Evolutionary conservation across 805 yeast species (phyloP).

Genomic region (Brettanomyces nanus): DNA sequence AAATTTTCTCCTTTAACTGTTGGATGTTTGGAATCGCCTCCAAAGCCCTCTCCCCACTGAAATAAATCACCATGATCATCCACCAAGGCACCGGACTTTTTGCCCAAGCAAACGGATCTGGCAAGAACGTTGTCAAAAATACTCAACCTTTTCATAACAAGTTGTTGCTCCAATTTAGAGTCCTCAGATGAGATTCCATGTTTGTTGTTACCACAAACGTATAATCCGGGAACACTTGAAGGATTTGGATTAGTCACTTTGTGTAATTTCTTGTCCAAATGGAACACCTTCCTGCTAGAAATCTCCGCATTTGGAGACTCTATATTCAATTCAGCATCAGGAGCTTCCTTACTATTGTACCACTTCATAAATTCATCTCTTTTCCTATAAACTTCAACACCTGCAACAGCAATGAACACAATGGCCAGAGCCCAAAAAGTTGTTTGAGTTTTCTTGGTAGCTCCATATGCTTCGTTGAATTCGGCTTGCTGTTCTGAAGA

Average conservation of each 20-base stretch:
- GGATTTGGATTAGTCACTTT: conserved; percentile 28
- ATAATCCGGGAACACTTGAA: conserved; percentile 47
- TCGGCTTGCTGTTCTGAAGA: not conserved
- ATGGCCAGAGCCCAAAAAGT: not conserved
- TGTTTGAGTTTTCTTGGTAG: not conserved
- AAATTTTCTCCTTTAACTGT: conserved; percentile 43
- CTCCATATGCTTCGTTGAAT: not conserved
- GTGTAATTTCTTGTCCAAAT: conserved; percentile 12
- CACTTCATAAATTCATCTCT: not conserved
- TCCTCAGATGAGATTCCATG: conserved; percentile 26
- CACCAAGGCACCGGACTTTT: conserved; percentile 47
- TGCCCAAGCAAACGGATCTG: conserved; percentile 46
- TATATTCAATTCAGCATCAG: not conserved
- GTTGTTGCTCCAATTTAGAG: conserved; percentile 25
- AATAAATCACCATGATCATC: conserved; percentile 63
- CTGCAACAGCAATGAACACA: not conserved
- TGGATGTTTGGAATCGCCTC: conserved; percentile 18
- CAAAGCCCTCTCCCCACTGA: conserved; percentile 53
- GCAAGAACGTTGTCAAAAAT: conserved; percentile 57
- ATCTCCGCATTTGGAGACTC: not conserved
- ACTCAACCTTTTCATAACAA: conserved; percentile 51
- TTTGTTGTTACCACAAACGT: conserved; percentile 54
- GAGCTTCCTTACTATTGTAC: not conserved
- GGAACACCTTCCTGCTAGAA: not conserved
- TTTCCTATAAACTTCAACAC: not conserved